These are phyloP conservation scores for Plantago elongata DNA, from an alignment of 257 asterid genomes.

Conservation along the genomic window DNA sequence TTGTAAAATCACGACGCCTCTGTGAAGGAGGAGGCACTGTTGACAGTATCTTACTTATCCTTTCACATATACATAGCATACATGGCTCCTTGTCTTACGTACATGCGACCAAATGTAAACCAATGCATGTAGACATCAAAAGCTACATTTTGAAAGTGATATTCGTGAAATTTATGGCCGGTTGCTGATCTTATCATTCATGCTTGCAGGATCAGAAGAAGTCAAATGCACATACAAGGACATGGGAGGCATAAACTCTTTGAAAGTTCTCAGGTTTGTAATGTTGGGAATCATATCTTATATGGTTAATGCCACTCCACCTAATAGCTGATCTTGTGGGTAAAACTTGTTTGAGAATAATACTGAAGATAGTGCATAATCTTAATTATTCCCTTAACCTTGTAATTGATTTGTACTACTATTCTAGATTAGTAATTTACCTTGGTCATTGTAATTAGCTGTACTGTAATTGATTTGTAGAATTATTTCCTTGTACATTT, in stretches of 20 bases:
- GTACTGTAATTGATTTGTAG: too few relatives aligned
- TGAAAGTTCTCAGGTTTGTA: constrained; percentile 5
- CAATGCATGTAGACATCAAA: constrained; percentile 14
- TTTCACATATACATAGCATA: constrained; percentile 26
- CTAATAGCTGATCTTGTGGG: neutral
- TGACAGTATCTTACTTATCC: constrained; percentile 30
- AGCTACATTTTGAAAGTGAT: constrained; percentile 11
- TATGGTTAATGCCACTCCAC: neutral
- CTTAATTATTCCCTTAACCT: too few relatives aligned
- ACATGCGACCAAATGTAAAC: constrained; percentile 12
- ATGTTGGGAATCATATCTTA: constrained; percentile 6
- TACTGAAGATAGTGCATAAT: too few relatives aligned
- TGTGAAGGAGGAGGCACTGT: constrained; percentile 41
- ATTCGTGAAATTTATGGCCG: constrained; percentile 18
- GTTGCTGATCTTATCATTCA: constrained; percentile 20
- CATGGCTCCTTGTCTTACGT: constrained; percentile 22
- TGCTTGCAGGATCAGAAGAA: constrained; percentile 40
- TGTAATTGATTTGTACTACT: too few relatives aligned
- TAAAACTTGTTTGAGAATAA: neutral
- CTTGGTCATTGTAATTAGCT: too few relatives aligned
- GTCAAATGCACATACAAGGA: constrained; percentile 30
- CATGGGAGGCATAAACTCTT: constrained; percentile 37
- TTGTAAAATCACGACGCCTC: constrained; percentile 29
- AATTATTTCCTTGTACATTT: too few relatives aligned
- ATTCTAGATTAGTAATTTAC: too few relatives aligned